phyloP scores from a whole-genome alignment of 2,329 filamentous ascomycete species.

The Pyricularia grisea region DNA sequence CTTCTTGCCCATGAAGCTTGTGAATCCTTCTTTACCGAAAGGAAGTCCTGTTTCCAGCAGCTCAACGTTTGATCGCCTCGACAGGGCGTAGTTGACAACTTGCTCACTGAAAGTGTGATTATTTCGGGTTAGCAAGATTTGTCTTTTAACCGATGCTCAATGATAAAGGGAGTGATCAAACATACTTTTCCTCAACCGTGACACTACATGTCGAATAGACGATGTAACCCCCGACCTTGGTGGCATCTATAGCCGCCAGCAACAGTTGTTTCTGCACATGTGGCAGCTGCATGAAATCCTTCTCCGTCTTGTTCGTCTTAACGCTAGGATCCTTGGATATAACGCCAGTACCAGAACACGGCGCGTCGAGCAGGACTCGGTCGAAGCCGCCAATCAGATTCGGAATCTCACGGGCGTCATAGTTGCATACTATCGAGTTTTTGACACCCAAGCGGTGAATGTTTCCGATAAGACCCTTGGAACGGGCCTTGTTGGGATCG shows the following conservation, averaged over 20 bases:
- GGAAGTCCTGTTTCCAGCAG: slow-evolving; percentile 84
- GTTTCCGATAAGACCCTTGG: slow-evolving; percentile 96
- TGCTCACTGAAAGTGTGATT: slow-evolving; percentile 12
- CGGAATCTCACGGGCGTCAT: slow-evolving; percentile 90
- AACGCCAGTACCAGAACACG: slow-evolving; percentile 93
- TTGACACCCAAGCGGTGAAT: slow-evolving; percentile 88
- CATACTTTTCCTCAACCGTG: slow-evolving; percentile 69
- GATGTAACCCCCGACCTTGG: slow-evolving; percentile 88
- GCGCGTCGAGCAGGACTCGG: slow-evolving; percentile 85
- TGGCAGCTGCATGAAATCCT: slow-evolving; percentile 86
- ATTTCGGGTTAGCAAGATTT: slow-evolving; percentile 2
- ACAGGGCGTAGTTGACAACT: slow-evolving; percentile 77
- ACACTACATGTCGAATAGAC: slow-evolving; percentile 97
- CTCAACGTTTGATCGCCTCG: slow-evolving; percentile 84
- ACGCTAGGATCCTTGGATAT: slow-evolving; percentile 95
- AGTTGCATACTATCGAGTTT: slow-evolving; percentile 92
- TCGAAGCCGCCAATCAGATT: slow-evolving; percentile 94
- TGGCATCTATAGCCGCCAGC: slow-evolving; percentile 87
- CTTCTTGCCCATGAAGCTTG: slow-evolving; percentile 78
- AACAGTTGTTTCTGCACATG: slow-evolving; percentile 94
- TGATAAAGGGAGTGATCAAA: not conserved
- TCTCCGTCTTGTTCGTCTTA: slow-evolving; percentile 96
- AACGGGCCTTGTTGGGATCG: slow-evolving; percentile 86
- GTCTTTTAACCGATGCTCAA: not conserved
- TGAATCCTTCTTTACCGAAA: slow-evolving; percentile 91